A percentile compares a stretch with the other conserved stretches of the same genome.
Conservation (phyloP, 179 eudicot genomes). For the Beta macrorhiza region DNA sequence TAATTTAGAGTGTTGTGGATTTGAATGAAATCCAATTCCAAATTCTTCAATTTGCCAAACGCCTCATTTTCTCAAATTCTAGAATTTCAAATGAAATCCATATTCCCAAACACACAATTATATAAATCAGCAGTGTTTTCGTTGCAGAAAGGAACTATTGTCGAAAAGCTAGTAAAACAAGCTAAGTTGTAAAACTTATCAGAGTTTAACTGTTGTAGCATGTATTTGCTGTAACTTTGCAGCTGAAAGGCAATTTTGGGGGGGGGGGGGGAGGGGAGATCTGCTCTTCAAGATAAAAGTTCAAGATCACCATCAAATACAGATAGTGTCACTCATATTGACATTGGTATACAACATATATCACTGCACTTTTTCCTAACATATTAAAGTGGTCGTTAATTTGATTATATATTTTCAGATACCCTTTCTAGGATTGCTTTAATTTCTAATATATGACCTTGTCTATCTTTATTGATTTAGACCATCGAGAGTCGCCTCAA, state of each 20-base stretch:
- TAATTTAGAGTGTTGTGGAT: too few relatives aligned
- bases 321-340: conserved; percentile 34
- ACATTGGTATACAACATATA: conserved; percentile 52
- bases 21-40: too few relatives aligned
- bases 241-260: conserved; percentile 66
- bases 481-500: conserved; percentile 71
- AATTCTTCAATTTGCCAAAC: too few relatives aligned
- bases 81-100: too few relatives aligned
- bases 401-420: not conserved
- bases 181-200: conserved; percentile 8
- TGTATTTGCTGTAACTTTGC: conserved; percentile 26
- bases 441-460: conserved; percentile 14
- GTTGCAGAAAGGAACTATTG: conserved; percentile 44
- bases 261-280: conserved; percentile 56
- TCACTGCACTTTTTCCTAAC: conserved; percentile 5
- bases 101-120: too few relatives aligned
- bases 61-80: too few relatives aligned
- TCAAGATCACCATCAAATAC: conserved; percentile 77
- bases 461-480: conserved; percentile 32
- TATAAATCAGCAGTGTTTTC: conserved; percentile 5
- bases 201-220: not conserved
- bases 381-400: not conserved
- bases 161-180: conserved; percentile 47
- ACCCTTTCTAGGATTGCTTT: not conserved
- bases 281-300: conserved; percentile 88